Base-by-base conservation (phyloP, 148 eudicot genomes). In the Cornus suecica region DNA sequence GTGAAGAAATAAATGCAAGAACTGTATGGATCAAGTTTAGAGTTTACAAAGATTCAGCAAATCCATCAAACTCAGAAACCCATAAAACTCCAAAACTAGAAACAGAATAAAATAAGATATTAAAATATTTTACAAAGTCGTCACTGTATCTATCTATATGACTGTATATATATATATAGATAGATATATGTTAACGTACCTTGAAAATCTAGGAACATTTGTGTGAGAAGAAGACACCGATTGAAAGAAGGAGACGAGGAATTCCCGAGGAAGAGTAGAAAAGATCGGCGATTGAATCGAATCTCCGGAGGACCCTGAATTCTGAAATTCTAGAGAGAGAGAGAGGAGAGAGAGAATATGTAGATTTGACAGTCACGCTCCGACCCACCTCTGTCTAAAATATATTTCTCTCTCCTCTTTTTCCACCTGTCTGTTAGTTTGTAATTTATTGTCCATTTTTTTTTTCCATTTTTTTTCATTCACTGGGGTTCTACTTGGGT, bases 331-430 rank as follows among this genome's bases (percentile, higher is more conserved):
- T 71, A 37, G 3, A 37, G 74, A 64, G 77, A 76, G 79, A 80
- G 80, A 72, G 73, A 71, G 66, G 13, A 37, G 86, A 73, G 84
- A 80, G 84, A 85, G 87, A 83, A 83, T 83, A 82, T 82, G 88
- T 61, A 85, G 91, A 90, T 88, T 84, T 86, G 91, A 90, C 87
- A 86, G 88, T 90, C 90, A 83, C 83, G 86, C 87, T 82, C 76
- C 78, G 66, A 73, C 79, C 76, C 60, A 41, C 78, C 74, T 68
- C 71, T 71, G 82, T 79, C 80, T 79, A 58, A 61, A 71, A 70
- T 63, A 68, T 72, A 18, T 58, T 22, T 58, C 62, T 58, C 62
- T 18, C 34, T 27, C 18, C 34, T 65, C 29, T 13, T 65, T 60
- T 65, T 65, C 68, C 68, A 27, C 29, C 62, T 22, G 8, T 58